Percentiles rank a stretch among this genome's conserved stretches.
Evolutionary conservation across 2,329 filamentous ascomycete species (phyloP).

Genomic region (Clonostachys byssicola): DNA sequence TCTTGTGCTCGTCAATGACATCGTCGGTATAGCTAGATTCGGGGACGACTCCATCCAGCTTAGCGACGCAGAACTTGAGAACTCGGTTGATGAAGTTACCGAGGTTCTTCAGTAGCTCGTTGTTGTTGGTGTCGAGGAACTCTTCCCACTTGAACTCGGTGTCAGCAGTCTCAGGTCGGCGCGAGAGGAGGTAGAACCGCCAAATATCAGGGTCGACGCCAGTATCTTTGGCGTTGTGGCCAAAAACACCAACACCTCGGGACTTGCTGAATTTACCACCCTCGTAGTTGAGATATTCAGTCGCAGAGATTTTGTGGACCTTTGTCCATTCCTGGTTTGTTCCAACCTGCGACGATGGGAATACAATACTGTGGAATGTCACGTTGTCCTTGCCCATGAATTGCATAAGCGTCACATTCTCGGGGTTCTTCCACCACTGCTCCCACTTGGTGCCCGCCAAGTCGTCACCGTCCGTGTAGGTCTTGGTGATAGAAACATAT

Average conservation of each 20-base stretch:
- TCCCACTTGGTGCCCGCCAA: slow-evolving; percentile 67
- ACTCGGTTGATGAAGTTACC: slow-evolving; percentile 73
- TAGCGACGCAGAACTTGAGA: slow-evolving; percentile 73
- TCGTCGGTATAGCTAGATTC: slow-evolving; percentile 54
- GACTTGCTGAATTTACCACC: slow-evolving; percentile 92
- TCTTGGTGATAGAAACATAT: slow-evolving; percentile 91
- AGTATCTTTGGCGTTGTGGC: slow-evolving; percentile 82
- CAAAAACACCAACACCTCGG: slow-evolving; percentile 84
- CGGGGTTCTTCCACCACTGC: slow-evolving; percentile 89
- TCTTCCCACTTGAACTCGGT: slow-evolving; percentile 86
- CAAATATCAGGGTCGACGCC: slow-evolving; percentile 85
- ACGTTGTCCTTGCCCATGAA: slow-evolving; percentile 81
- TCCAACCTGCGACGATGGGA: slow-evolving; percentile 82
- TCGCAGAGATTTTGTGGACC: slow-evolving; percentile 83
- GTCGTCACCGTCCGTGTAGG: slow-evolving; percentile 62
- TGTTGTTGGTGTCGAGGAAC: slow-evolving; percentile 84
- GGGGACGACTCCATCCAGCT: slow-evolving; percentile 67
- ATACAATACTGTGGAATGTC: slow-evolving; percentile 78
- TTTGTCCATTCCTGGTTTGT: slow-evolving; percentile 85
- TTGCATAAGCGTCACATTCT: slow-evolving; percentile 85
- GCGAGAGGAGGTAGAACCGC: slow-evolving; percentile 85
- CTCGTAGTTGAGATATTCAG: slow-evolving; percentile 84
- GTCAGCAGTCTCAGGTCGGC: slow-evolving; percentile 80
- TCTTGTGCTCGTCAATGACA: slow-evolving; percentile 45
- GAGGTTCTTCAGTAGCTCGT: slow-evolving; percentile 74